These are phyloP conservation scores for Clitopilus passeckerianus DNA, from an alignment of 768 basidiomycete genomes.

Conservation along the genomic window DNA sequence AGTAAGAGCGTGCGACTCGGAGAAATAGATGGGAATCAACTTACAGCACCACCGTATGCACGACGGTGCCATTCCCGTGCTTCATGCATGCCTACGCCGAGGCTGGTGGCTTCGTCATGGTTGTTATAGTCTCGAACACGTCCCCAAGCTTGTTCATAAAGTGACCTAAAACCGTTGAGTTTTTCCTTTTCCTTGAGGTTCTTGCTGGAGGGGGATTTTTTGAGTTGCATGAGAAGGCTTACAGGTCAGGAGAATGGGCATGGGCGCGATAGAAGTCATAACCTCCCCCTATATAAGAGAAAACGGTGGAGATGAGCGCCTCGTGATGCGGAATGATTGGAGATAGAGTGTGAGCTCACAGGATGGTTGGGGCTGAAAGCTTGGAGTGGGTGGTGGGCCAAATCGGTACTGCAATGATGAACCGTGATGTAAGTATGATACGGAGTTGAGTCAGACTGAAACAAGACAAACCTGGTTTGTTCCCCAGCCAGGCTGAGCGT, in stretches of 20 bases:
- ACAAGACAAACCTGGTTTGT: slow-evolving; percentile 29
- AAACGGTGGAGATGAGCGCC: slow-evolving; percentile 9
- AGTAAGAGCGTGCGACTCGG: slow-evolving; percentile 1
- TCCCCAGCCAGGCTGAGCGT: slow-evolving; percentile 43
- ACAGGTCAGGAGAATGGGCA: slow-evolving; percentile 53
- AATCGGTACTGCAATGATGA: slow-evolving; percentile 29
- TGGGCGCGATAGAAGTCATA: slow-evolving; percentile 62
- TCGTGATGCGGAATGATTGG: slow-evolving; percentile 5
- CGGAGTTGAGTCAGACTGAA: neutral
- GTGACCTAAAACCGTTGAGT: slow-evolving; percentile 29
- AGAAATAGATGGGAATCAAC: slow-evolving; percentile 8
- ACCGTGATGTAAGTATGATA: slow-evolving; percentile 4
- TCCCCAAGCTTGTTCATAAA: slow-evolving; percentile 51
- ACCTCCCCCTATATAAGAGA: slow-evolving; percentile 47
- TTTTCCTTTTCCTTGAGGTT: neutral
- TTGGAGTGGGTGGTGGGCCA: slow-evolving; percentile 33
- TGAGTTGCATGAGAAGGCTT: slow-evolving; percentile 22
- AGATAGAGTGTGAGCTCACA: slow-evolving; percentile 32
- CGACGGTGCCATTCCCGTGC: slow-evolving; percentile 63
- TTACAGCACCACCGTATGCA: slow-evolving; percentile 59
- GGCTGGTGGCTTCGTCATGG: slow-evolving; percentile 16
- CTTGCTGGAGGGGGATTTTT: slow-evolving; percentile 25
- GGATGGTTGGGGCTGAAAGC: slow-evolving; percentile 44
- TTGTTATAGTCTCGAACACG: slow-evolving; percentile 34
- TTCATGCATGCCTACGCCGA: slow-evolving; percentile 52